These are phyloP conservation scores for Helianthus annuus DNA, from an alignment of 129 eudicot species.

Conservation along the genomic window DNA sequence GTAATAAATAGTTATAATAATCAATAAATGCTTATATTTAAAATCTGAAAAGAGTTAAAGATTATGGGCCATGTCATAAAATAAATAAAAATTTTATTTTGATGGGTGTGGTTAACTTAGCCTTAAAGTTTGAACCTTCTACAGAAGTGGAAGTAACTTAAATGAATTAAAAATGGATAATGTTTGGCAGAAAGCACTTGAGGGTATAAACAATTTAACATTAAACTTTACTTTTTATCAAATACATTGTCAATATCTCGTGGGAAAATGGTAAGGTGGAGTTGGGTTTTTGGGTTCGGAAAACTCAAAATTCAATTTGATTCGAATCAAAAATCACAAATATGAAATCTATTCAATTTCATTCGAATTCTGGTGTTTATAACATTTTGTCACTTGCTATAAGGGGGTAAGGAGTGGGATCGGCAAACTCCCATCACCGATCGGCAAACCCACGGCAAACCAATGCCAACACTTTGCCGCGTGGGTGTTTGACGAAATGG, in stretches of 20 bases:
- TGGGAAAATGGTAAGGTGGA: too few species aligned
- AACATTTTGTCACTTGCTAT: too few species aligned
- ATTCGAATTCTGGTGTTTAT: too few species aligned
- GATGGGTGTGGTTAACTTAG: slow-evolving; percentile 11
- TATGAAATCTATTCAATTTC: too few species aligned
- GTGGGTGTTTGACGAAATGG: too few species aligned
- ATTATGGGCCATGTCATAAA: slow-evolving; percentile 10
- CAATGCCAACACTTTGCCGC: too few species aligned
- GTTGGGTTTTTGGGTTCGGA: too few species aligned
- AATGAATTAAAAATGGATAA: slow-evolving; percentile 1
- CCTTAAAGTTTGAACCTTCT: slow-evolving; percentile 19
- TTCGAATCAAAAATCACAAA: too few species aligned
- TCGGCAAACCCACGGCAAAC: too few species aligned
- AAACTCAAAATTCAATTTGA: too few species aligned
- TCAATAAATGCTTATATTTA: background rate
- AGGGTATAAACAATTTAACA: background rate
- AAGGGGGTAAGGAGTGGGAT: too few species aligned
- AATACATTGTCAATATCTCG: background rate
- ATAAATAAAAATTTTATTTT: background rate
- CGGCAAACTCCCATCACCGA: too few species aligned
- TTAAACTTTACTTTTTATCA: slow-evolving; percentile 16
- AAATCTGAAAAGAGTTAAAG: background rate
- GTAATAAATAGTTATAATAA: background rate
- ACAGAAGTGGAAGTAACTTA: background rate
- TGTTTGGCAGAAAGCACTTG: slow-evolving; percentile 27